These are phyloP conservation scores for Aegilops umbellulata DNA, from an alignment of 176 grass and related monocot genomes.

Conservation along the genomic window DNA sequence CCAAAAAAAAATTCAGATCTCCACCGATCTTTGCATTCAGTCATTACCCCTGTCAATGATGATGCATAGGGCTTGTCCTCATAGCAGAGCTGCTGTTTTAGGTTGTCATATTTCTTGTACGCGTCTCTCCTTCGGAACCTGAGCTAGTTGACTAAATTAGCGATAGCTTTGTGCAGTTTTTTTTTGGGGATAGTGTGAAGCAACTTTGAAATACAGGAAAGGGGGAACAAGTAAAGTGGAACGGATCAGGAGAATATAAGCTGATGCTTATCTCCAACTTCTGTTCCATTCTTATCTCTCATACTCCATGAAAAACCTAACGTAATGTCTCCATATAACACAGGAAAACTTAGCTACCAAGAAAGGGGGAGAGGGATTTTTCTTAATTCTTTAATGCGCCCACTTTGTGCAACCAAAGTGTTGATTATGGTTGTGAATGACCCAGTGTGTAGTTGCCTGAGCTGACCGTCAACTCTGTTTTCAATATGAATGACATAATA, in stretches of 20 bases:
- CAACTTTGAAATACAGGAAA: constrained; percentile 16
- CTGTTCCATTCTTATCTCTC: neutral
- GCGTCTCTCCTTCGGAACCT: neutral
- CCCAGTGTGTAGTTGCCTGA: neutral
- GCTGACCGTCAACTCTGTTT: neutral
- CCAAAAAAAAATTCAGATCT: neutral
- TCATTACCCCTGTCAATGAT: neutral
- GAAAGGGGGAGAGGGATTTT: neutral
- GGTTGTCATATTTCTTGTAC: neutral
- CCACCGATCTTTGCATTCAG: constrained; percentile 7
- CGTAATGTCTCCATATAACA: neutral
- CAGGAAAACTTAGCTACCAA: neutral
- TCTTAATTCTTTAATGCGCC: neutral
- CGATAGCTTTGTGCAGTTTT: neutral
- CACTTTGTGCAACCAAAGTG: neutral
- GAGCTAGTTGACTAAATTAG: constrained; percentile 24
- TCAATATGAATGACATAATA: neutral
- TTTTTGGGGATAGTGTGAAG: neutral
- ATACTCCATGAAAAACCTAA: neutral
- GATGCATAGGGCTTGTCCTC: neutral
- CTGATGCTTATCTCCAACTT: constrained; percentile 25
- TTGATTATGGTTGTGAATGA: constrained; percentile 21
- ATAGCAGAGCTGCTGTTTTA: neutral
- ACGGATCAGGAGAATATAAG: constrained; percentile 22
- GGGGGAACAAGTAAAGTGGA: constrained; percentile 20